Base-by-base conservation (phyloP, 306 rosid species). In the Heteromeles arbutifolia region DNA sequence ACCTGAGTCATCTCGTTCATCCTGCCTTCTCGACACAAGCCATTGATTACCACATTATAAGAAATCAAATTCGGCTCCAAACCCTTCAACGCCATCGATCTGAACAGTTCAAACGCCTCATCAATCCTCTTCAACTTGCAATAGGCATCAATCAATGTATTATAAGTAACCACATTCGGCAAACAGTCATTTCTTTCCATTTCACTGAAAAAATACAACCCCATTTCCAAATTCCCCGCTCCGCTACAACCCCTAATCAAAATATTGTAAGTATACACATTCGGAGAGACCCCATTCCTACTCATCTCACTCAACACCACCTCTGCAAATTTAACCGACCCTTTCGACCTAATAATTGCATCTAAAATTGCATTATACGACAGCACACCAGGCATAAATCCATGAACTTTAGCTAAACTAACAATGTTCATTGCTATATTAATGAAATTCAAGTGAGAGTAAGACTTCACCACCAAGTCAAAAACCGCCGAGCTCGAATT, bases 31-130 rank as follows among this genome's bases (percentile, higher is more conserved):
- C 79, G 63, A 83, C 97, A 88, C 80, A 95, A 71, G 41, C 95
- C 96, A 67, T 95, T 95, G 41, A 95, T 75, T 59, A 95, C 84
- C 31, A 88, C 93, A 80, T 92, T 92, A 59, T 86, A 95, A 0
- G 96, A 87, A 82, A 92, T 86, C 86, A 92, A 79, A 87, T 92
- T 92, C 2, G 95, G 87, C 80, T 84, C 90, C 71, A 92, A 77
- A 4, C 93, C 90, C 64, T 79, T 87, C 28, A 24, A 15, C 2
- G 69, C 67, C 98, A 95, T 90, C 1, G 65, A 84, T 70, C 82
- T 82, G 50, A 90, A 82, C 78, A 90, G 76, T 32, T 31, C 72
- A 11, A 92, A 87, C 0, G 96, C 97, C 2, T 86, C 90, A 17
- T 80, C 89, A 1, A 87, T 54, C 76, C 73, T 86, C 67, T 78